phyloP scores from a whole-genome alignment of 2,329 filamentous ascomycete species.

The Ascochyta viciae-villosae region DNA sequence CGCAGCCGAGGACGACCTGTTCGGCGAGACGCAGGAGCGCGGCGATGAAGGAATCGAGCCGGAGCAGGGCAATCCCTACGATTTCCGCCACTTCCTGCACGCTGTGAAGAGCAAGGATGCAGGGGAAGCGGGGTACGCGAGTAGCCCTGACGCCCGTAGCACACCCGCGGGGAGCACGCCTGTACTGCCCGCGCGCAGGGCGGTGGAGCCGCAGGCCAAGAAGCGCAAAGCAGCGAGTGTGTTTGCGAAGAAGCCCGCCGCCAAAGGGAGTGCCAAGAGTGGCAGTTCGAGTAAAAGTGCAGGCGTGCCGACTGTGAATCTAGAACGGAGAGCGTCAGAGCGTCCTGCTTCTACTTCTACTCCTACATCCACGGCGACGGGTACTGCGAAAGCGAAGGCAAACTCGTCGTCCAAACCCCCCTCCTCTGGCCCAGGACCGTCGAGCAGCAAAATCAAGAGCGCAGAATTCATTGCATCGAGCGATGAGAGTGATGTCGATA shows the following conservation, averaged over 20 bases:
- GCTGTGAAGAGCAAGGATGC: conserved; percentile 40
- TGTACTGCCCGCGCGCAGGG: conserved; percentile 1
- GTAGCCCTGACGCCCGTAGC: conserved; percentile 36
- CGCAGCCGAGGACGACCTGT: conserved; percentile 33
- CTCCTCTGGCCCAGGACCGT: conserved; percentile 24
- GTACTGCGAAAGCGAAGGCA: conserved; percentile 7
- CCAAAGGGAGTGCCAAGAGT: conserved; percentile 23
- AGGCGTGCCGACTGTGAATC: conserved; percentile 38
- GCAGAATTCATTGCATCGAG: conserved; percentile 42
- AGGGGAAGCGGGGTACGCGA: conserved; percentile 36
- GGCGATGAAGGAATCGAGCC: conserved; percentile 46
- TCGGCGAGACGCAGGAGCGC: conserved; percentile 29
- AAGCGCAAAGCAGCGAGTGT: conserved; percentile 38
- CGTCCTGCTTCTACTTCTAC: conserved; percentile 10
- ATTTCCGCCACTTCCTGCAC: conserved; percentile 56
- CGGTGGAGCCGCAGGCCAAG: conserved; percentile 18
- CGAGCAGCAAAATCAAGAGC: conserved; percentile 39
- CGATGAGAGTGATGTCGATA: conserved; percentile 20
- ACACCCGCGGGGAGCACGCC: background rate
- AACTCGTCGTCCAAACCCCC: conserved; percentile 21
- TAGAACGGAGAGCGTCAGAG: conserved; percentile 47
- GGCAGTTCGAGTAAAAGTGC: conserved; percentile 16
- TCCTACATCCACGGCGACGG: too few species aligned
- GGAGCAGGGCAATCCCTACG: conserved; percentile 56
- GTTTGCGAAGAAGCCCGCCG: conserved; percentile 26